Base-by-base conservation (phyloP, 352 stramenopile genomes). In the Globisporangium cylindrosporum region DNA sequence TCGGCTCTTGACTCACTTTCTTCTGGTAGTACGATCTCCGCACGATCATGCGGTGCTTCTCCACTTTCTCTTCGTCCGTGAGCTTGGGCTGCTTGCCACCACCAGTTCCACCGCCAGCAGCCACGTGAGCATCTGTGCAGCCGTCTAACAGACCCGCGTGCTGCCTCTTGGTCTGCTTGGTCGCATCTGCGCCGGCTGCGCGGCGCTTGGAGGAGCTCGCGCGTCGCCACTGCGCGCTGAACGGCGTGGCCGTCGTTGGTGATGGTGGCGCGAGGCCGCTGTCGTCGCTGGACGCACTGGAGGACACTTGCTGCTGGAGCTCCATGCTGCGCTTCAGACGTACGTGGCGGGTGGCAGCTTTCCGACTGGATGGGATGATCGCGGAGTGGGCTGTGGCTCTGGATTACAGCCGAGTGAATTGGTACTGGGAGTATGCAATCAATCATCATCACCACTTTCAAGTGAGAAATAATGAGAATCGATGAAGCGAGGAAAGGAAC, bases 41-140 rank as follows among this genome's bases (percentile, higher is more conserved):
- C 46, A 90, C 83, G 62, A 89, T 73, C 69, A 81, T 74, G 32
- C 81, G 79, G 64, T 91, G 81, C 12, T 79, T 78, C 62, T 76
- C 81, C 36, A 81, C 73, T 36, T 78, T 80, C 55, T 84, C 70
- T 25, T 79, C 72, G 24, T 62, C 64, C 15, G 73, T 79, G 24
- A 79, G 68, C 53, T 60, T 67, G n/a, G 18, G 48, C n/a, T 51
- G 24, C 46, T 59, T 66, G 29, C 46, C 22, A n/a, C 46, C 29
- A 25, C n/a, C 36, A 43, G 34, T 8, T 12, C 32, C 12, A 27
- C 48, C 6, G 12, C 48, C 22, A 56, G 15, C 22, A 15, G 34
- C 24, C 15, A 12, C 54, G 1, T 7, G 25, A 14, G 9, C 10
- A 32, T 49, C 41, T 18, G 20, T 38, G 9, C 15, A 34, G 18